Conservation (phyloP, 768 basidiomycete species). For the Tylopilus sp. region DNA sequence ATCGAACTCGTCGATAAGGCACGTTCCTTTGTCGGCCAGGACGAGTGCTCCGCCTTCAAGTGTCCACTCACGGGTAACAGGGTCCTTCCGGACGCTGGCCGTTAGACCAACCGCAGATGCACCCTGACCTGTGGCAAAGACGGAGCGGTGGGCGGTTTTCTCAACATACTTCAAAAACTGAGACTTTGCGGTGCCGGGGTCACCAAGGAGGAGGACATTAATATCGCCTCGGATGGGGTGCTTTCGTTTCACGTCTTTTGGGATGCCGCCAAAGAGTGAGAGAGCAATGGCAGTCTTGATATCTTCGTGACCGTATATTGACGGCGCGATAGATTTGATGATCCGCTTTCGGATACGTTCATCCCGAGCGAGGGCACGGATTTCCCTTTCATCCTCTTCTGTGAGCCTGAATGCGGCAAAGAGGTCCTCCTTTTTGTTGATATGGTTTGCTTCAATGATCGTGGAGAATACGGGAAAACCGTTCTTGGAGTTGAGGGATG, state of each 20-base stretch:
- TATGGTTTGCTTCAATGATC: conserved; percentile 95
- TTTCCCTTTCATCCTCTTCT: conserved; percentile 94
- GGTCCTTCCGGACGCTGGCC: conserved; percentile 98
- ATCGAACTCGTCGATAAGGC: conserved; percentile 98
- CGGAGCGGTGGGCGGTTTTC: conserved; percentile 96
- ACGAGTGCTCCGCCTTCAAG: conserved; percentile 97
- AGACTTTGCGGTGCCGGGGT: conserved; percentile 98
- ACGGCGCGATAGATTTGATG: conserved; percentile 97
- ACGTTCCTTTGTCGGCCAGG: conserved; percentile 97
- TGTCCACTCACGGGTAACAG: conserved; percentile 97
- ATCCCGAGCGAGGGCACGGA: conserved; percentile 81
- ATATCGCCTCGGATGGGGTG: conserved; percentile 97
- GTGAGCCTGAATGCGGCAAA: conserved; percentile 98
- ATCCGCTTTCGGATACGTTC: conserved; percentile 96
- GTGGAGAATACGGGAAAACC: conserved; percentile 99
- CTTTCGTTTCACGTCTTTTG: conserved; percentile 96
- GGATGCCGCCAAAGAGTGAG: conserved; percentile 89
- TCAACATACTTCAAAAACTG: conserved; percentile 99
- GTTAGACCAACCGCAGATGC: conserved; percentile 98
- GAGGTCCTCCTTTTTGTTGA: conserved; percentile 98
- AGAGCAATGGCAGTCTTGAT: conserved; percentile 98
- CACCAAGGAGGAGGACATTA: conserved; percentile 92
- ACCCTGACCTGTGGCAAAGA: conserved; percentile 98
- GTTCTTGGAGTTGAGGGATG: conserved; percentile 96
- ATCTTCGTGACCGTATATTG: conserved; percentile 98